Evolutionary conservation across 176 grass and related monocot genomes (phyloP).

Genomic region (Eragrostis nindensis): DNA sequence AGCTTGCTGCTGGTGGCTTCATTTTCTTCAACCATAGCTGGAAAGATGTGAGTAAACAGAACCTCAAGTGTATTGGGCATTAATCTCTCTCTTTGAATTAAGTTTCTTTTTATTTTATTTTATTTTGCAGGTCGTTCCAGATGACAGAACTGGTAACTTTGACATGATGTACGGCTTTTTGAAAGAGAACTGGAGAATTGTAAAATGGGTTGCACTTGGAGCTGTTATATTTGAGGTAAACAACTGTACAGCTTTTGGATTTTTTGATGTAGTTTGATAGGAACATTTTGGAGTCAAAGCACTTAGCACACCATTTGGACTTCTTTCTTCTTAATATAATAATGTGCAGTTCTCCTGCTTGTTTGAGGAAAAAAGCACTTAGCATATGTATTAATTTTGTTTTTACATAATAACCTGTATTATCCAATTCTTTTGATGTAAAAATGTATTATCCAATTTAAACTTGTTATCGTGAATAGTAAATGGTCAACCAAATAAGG

Average conservation of each 20-base stretch:
- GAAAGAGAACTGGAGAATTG: slow-evolving; percentile 79
- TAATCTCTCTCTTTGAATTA: slow-evolving; percentile 5
- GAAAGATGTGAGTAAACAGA: slow-evolving; percentile 56
- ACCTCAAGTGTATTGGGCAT: slow-evolving; percentile 23
- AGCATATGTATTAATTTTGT: no score
- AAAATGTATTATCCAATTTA: neutral
- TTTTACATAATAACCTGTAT: no score
- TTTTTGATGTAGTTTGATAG: slow-evolving; percentile 18
- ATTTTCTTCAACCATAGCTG: slow-evolving; percentile 86
- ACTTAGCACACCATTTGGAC: neutral
- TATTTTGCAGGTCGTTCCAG: slow-evolving; percentile 64
- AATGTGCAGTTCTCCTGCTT: no score
- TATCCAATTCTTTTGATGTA: no score
- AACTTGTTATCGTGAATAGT: no score
- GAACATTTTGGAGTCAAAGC: neutral
- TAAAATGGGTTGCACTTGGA: slow-evolving; percentile 81
- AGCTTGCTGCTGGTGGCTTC: slow-evolving; percentile 77
- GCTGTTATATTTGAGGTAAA: slow-evolving; percentile 90
- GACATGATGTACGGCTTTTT: slow-evolving; percentile 83
- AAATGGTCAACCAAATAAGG: neutral
- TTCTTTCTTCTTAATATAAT: no score
- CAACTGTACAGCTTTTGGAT: neutral
- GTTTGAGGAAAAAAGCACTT: neutral
- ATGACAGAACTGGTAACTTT: slow-evolving; percentile 82
- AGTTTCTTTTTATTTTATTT: slow-evolving; percentile 21